phyloP scores from a whole-genome alignment of 345 rosid genomes.

The Camelina hispida region DNA sequence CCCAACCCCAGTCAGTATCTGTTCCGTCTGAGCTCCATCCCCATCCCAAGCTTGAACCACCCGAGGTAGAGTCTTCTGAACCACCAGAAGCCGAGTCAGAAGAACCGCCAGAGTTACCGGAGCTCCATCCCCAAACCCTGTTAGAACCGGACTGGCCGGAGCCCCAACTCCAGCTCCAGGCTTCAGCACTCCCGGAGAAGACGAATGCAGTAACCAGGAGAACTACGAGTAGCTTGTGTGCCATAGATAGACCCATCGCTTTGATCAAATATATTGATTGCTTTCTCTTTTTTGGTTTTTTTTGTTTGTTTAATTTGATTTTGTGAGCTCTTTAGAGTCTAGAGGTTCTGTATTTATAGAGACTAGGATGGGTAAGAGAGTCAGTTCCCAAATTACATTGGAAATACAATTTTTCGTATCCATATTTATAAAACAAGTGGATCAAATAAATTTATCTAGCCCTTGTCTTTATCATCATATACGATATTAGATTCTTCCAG shows the following conservation, averaged over 20 bases:
- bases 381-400: background rate
- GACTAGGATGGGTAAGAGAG: background rate
- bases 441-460: too few species aligned
- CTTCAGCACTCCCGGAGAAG: slow-evolving; percentile 11
- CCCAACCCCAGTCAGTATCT: slow-evolving; percentile 24
- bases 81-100: background rate
- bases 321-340: background rate
- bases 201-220: slow-evolving; percentile 14
- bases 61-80: slow-evolving; percentile 4
- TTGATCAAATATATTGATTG: background rate
- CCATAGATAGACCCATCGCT: background rate
- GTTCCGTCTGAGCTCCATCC: slow-evolving; percentile 23
- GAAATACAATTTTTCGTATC: background rate
- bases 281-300: background rate
- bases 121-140: slow-evolving; percentile 34
- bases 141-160: slow-evolving; percentile 9
- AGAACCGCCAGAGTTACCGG: background rate
- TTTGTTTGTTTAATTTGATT: background rate
- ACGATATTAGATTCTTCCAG: too few species aligned
- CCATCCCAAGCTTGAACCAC: slow-evolving; percentile 25
- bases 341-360: slow-evolving; percentile 1
- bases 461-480: too few species aligned
- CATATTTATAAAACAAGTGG: too few species aligned
- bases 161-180: slow-evolving; percentile 30
- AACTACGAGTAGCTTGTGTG: slow-evolving; percentile 11